Evolutionary conservation across 805 yeast species (phyloP).

Genomic region (Sugiyamaella americana): DNA sequence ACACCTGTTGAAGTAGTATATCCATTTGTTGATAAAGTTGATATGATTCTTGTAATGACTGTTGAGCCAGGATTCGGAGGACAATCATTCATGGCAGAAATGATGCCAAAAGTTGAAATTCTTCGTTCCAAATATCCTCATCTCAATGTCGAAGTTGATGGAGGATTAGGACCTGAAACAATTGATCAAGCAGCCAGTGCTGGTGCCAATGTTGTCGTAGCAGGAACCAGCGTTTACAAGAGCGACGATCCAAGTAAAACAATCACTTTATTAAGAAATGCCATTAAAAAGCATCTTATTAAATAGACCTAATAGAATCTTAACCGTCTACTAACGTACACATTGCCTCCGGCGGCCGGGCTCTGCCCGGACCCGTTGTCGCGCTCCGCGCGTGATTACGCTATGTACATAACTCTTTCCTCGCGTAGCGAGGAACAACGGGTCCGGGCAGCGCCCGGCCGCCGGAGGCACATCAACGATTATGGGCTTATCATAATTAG

Average conservation of each 20-base stretch:
- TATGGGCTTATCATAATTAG: too few relatives aligned
- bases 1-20: conserved; percentile 79
- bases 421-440: too few relatives aligned
- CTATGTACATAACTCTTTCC: too few relatives aligned
- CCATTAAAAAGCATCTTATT: conserved; percentile 11
- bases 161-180: conserved; percentile 86
- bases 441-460: too few relatives aligned
- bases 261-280: conserved; percentile 38
- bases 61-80: conserved; percentile 99
- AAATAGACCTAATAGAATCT: too few relatives aligned
- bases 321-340: too few relatives aligned
- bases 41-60: conserved; percentile 96
- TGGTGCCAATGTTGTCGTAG: conserved; percentile 97
- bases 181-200: conserved; percentile 87
- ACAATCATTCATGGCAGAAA: conserved; percentile 87
- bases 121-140: conserved; percentile 70
- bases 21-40: conserved; percentile 69
- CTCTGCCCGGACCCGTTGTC: too few relatives aligned
- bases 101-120: conserved; percentile 91
- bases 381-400: too few relatives aligned
- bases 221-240: conserved; percentile 90
- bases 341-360: too few relatives aligned
- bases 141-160: conserved; percentile 91
- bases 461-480: too few relatives aligned
- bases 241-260: conserved; percentile 75